These are phyloP conservation scores for Volvox africanus DNA, from an alignment of 139 green algal species.

Conservation along the genomic window DNA sequence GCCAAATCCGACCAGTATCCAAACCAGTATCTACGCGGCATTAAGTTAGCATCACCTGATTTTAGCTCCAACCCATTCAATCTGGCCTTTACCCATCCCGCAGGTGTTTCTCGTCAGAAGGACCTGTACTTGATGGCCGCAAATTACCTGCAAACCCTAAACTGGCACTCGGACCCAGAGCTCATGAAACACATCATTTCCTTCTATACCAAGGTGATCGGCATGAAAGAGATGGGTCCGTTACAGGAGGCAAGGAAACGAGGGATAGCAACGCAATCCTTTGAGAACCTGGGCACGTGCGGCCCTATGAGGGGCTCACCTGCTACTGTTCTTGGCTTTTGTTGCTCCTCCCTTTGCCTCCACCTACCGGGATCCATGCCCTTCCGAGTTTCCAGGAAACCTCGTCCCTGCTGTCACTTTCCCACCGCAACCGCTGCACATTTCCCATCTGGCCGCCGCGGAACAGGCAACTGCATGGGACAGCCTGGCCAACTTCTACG, in stretches of 20 bases:
- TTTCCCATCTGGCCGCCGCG: neutral
- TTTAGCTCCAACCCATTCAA: neutral
- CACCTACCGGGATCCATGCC: too few relatives aligned
- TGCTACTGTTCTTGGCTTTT: neutral
- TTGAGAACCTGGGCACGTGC: neutral
- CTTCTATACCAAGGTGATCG: slow-evolving; percentile 85
- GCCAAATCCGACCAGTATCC: too few relatives aligned
- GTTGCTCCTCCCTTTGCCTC: too few relatives aligned
- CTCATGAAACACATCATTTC: slow-evolving; percentile 83
- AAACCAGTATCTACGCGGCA: too few relatives aligned
- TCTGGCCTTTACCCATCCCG: neutral
- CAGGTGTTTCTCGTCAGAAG: slow-evolving; percentile 79
- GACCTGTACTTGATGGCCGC: slow-evolving; percentile 88
- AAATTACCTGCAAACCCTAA: slow-evolving; percentile 87
- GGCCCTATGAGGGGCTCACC: neutral
- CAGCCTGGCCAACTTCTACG: slow-evolving; percentile 82
- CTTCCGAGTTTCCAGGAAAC: too few relatives aligned
- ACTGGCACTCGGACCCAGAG: slow-evolving; percentile 80
- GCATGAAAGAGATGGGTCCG: too few relatives aligned
- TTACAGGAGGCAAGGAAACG: too few relatives aligned
- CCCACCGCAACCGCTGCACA: too few relatives aligned
- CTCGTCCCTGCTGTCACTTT: too few relatives aligned
- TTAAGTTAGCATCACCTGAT: too few relatives aligned
- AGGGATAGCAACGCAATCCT: too few relatives aligned
- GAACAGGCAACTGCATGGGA: slow-evolving; percentile 23